Conservation (phyloP, 768 basidiomycete species). For the Leccinum pellstonianum region DNA sequence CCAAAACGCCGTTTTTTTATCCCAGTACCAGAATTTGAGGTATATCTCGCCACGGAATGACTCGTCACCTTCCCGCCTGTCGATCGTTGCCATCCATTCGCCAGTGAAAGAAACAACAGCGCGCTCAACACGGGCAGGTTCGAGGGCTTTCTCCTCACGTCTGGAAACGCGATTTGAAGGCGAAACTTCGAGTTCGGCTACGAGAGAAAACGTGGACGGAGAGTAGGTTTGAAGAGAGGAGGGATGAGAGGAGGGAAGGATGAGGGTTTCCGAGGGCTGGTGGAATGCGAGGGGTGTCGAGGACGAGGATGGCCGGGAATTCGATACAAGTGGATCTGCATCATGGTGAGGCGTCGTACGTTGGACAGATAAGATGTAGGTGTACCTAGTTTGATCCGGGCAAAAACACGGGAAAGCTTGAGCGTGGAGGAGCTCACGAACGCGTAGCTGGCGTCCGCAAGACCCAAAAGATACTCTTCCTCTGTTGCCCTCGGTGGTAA, state of each 20-base stretch:
- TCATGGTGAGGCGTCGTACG: conserved; percentile 2
- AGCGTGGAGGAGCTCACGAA: conserved; percentile 74
- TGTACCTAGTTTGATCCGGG: conserved; percentile 77
- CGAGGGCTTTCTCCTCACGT: conserved; percentile 71
- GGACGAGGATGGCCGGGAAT: conserved; percentile 36
- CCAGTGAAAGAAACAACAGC: conserved; percentile 65
- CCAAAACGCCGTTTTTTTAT: conserved; percentile 59
- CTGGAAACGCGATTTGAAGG: conserved; percentile 90
- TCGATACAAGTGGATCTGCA: conserved; percentile 37
- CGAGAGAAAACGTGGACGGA: conserved; percentile 61
- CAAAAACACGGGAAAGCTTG: conserved; percentile 68
- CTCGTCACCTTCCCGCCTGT: conserved; percentile 67
- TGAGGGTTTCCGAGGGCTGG: conserved; percentile 64
- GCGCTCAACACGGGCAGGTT: conserved; percentile 72
- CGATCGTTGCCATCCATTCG: conserved; percentile 91
- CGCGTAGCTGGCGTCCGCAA: conserved; percentile 77
- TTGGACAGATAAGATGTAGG: conserved; percentile 9
- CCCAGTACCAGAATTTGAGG: conserved; percentile 92
- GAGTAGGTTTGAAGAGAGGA: conserved; percentile 94
- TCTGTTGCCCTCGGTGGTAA: conserved; percentile 50
- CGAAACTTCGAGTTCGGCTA: conserved; percentile 88
- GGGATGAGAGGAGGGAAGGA: conserved; percentile 92
- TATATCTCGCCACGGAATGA: conserved; percentile 66
- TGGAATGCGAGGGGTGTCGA: conserved; percentile 75
- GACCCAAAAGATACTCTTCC: conserved; percentile 84